Conservation (phyloP, 805 yeast genomes). For the Myxozyma udenii region DNA sequence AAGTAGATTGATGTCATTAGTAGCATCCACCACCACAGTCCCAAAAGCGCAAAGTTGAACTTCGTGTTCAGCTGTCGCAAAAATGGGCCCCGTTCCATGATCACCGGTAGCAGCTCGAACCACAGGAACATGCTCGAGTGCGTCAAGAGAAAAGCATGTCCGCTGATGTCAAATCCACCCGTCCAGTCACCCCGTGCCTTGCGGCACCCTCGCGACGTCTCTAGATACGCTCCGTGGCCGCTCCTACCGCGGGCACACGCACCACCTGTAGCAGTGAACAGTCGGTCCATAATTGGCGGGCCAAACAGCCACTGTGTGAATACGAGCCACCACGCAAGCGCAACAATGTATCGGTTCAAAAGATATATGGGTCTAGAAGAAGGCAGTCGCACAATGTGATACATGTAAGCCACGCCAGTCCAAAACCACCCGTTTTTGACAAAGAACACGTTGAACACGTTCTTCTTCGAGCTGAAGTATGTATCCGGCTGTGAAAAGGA, state of each 20-base stretch:
- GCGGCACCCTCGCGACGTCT: slow-evolving; percentile 50
- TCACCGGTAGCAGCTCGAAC: slow-evolving; percentile 54
- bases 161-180: slow-evolving; percentile 96
- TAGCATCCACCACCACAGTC: slow-evolving; percentile 82
- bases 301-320: slow-evolving; percentile 89
- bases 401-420: slow-evolving; percentile 54
- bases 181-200: slow-evolving; percentile 61
- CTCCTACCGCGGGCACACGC: slow-evolving; percentile 46
- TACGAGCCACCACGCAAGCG: slow-evolving; percentile 77
- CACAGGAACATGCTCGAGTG: slow-evolving; percentile 63
- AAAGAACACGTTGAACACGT: slow-evolving; percentile 65
- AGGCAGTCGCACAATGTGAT: slow-evolving; percentile 14
- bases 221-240: slow-evolving; percentile 8
- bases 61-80: slow-evolving; percentile 24
- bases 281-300: slow-evolving; percentile 80
- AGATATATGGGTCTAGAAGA: slow-evolving; percentile 8
- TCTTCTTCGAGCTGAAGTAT: slow-evolving; percentile 51
- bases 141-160: slow-evolving; percentile 79
- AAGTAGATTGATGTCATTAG: slow-evolving; percentile 79
- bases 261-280: slow-evolving; percentile 83
- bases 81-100: slow-evolving; percentile 32
- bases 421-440: slow-evolving; percentile 93
- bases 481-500: slow-evolving; percentile 26
- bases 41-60: slow-evolving; percentile 40
- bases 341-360: slow-evolving; percentile 45